phyloP scores from a whole-genome alignment of 164 flowering plant genomes.

The Tetrastigma voinierianum region DNA sequence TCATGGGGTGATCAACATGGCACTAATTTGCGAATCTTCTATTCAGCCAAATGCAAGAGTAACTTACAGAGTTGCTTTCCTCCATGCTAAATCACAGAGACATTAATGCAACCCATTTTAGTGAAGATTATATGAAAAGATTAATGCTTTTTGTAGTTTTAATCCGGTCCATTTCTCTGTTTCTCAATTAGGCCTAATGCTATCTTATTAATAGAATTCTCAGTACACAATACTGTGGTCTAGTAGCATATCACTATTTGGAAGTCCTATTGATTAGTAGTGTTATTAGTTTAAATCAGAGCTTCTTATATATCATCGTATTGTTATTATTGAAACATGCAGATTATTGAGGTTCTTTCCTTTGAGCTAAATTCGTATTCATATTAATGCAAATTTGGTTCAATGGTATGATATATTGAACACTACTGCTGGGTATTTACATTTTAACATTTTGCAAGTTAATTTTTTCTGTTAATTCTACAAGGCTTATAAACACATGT shows the following conservation, averaged over 20 bases:
- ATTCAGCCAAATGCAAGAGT: not conserved
- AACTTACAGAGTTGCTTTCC: not conserved
- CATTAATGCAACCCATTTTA: not conserved
- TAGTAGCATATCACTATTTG: not conserved
- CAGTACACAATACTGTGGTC: no score
- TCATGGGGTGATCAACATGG: conserved; percentile 9
- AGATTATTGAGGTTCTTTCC: not conserved
- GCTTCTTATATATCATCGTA: not conserved
- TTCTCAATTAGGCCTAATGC: no score
- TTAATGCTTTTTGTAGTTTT: not conserved
- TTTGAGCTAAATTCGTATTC: not conserved
- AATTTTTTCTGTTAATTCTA: not conserved
- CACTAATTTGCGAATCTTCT: conserved; percentile 22
- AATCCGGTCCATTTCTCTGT: not conserved
- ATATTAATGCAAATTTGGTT: not conserved
- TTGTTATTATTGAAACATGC: not conserved
- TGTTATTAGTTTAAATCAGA: not conserved
- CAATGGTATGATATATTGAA: not conserved
- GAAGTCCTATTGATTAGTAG: not conserved
- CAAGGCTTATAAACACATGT: not conserved
- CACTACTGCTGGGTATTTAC: not conserved
- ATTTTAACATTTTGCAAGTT: not conserved
- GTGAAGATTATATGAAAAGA: not conserved
- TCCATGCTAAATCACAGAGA: not conserved
- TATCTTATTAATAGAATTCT: no score